Evolutionary conservation across 2,329 filamentous ascomycete genomes (phyloP).

Genomic region (Aspergillus udagawae): DNA sequence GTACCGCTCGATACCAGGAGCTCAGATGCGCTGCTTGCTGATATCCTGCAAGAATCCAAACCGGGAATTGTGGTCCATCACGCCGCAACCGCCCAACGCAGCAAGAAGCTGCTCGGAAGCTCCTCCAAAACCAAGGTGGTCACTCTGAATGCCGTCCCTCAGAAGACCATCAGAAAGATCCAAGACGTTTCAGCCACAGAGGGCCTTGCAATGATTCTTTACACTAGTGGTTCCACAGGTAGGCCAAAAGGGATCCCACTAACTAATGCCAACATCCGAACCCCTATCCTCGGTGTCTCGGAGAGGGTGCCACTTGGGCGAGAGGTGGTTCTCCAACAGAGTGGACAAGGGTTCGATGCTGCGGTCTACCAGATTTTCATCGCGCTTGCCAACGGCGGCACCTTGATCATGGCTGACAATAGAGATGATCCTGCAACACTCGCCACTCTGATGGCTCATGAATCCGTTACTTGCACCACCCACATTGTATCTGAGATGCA

Average conservation of each 20-base stretch:
- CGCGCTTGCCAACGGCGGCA: slow-evolving; percentile 2
- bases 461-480: slow-evolving; percentile 2
- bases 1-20: slow-evolving; percentile 4
- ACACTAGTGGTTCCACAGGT: slow-evolving; percentile 13
- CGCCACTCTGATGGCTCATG: slow-evolving; percentile 1
- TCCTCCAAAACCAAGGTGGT: neutral
- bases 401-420: slow-evolving; percentile 5
- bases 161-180: neutral
- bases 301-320: neutral
- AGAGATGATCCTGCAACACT: slow-evolving; percentile 2
- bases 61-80: neutral
- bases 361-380: slow-evolving; percentile 2
- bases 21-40: neutral
- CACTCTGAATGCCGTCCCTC: slow-evolving; percentile 1
- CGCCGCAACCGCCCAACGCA: neutral
- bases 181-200: neutral
- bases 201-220: slow-evolving; percentile 11
- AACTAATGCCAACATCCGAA: slow-evolving; percentile 3
- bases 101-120: neutral
- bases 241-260: slow-evolving; percentile 11
- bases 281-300: slow-evolving; percentile 2
- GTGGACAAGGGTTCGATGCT: slow-evolving; percentile 3
- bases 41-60: slow-evolving; percentile 1
- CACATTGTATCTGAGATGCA: slow-evolving; percentile 4
- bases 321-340: slow-evolving; percentile 6